These are phyloP conservation scores for Stropharia rugosoannulata DNA, from an alignment of 768 basidiomycete genomes.

Conservation along the genomic window DNA sequence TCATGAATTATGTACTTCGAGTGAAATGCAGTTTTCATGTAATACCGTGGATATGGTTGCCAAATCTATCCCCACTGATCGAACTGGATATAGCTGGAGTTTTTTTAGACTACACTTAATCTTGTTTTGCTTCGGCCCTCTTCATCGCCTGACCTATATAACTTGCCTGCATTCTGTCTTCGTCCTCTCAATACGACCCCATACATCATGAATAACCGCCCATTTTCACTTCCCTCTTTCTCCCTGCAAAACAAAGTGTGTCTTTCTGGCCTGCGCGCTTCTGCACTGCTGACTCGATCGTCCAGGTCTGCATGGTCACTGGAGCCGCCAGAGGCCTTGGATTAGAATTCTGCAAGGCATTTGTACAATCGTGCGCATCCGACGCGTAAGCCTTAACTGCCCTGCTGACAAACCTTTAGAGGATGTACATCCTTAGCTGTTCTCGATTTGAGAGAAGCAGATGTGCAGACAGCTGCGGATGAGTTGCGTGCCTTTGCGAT, in stretches of 20 bases:
- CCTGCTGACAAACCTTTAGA: conserved; percentile 31
- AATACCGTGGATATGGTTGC: no score
- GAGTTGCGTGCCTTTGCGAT: conserved; percentile 49
- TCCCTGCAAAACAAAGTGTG: conserved; percentile 76
- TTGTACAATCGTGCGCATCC: conserved; percentile 71
- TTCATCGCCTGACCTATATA: conserved; percentile 1
- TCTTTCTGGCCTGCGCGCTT: neutral
- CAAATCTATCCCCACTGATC: no score
- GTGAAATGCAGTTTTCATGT: no score
- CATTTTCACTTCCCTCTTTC: conserved; percentile 66
- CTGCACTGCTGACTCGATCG: neutral
- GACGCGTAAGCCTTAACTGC: neutral
- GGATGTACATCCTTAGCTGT: conserved; percentile 82
- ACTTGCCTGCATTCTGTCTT: neutral
- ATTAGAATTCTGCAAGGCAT: conserved; percentile 87
- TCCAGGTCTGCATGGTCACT: conserved; percentile 86
- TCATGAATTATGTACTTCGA: no score
- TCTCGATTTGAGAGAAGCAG: conserved; percentile 74
- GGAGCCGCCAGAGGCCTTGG: conserved; percentile 93
- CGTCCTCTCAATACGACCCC: neutral
- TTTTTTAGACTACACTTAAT: neutral
- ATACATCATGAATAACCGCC: conserved; percentile 12
- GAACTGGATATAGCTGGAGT: neutral
- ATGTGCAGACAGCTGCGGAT: conserved; percentile 64
- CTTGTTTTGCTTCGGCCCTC: neutral